Evolutionary conservation across 2,329 filamentous ascomycete species (phyloP).

Genomic region (Magnaporthiopsis incrustans): DNA sequence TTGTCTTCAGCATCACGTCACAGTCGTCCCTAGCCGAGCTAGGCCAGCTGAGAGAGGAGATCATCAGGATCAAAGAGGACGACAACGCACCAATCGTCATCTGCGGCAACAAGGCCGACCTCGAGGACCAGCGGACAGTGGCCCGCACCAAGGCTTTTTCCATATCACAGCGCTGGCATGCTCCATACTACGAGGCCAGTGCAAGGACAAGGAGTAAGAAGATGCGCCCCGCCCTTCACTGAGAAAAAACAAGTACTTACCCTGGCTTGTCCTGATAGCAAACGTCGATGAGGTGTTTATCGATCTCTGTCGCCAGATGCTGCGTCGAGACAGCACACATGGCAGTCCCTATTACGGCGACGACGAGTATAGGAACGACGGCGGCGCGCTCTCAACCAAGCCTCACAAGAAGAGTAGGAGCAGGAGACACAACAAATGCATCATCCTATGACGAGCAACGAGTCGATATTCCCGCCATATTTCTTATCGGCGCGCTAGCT

Average conservation of each 20-base stretch:
- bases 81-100: conserved; percentile 81
- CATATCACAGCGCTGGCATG: conserved; percentile 79
- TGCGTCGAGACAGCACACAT: conserved; percentile 58
- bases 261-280: conserved; percentile 28
- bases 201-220: conserved; percentile 62
- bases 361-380: conserved; percentile 33
- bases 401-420: conserved; percentile 22
- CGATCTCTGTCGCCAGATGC: conserved; percentile 76
- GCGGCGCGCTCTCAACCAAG: conserved; percentile 23
- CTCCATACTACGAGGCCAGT: conserved; percentile 86
- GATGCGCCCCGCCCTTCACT: background rate
- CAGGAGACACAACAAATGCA: conserved; percentile 30
- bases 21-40: conserved; percentile 76
- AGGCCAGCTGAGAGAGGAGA: conserved; percentile 74
- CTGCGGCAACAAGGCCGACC: conserved; percentile 84
- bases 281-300: conserved; percentile 90
- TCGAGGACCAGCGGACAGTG: conserved; percentile 77
- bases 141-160: conserved; percentile 72
- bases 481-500: background rate
- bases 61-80: conserved; percentile 85
- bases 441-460: conserved; percentile 30
- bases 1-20: conserved; percentile 89
- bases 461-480: background rate
- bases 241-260: conserved; percentile 10
- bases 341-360: conserved; percentile 26